Evolutionary conservation across 345 rosid genomes (phyloP).

Genomic region (Nasturtium officinale): DNA sequence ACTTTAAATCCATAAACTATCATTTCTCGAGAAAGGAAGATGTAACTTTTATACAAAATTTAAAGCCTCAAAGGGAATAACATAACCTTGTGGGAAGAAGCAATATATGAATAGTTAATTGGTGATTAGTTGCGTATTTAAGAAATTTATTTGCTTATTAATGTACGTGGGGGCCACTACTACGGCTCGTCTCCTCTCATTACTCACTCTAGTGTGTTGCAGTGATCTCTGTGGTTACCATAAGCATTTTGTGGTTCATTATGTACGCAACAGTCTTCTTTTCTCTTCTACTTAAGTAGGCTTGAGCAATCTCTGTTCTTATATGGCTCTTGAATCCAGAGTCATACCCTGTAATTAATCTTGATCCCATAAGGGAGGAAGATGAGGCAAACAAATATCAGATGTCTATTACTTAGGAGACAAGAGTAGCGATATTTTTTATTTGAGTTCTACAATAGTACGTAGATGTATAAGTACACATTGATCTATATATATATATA

Average conservation of each 20-base stretch:
- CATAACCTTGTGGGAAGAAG: neutral
- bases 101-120: slow-evolving; percentile 7
- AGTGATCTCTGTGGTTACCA: neutral
- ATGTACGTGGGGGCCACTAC: neutral
- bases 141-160: neutral
- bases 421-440: neutral
- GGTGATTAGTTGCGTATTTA: slow-evolving; percentile 8
- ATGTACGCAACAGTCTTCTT: neutral
- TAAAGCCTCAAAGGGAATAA: neutral
- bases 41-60: neutral
- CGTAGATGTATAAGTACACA: neutral
- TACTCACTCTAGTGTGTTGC: neutral
- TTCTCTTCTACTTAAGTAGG: neutral
- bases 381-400: too few species aligned
- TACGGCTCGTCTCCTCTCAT: neutral
- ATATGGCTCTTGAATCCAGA: neutral
- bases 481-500: neutral
- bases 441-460: neutral
- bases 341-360: neutral
- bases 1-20: neutral
- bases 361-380: neutral
- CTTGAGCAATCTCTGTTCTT: neutral
- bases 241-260: neutral
- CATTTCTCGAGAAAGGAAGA: slow-evolving; percentile 2
- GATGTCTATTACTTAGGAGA: neutral